Percentiles rank a stretch among this genome's conserved stretches.
Evolutionary conservation across 2,329 filamentous ascomycete species (phyloP).

Genomic region (Aspergillus phoenicis): DNA sequence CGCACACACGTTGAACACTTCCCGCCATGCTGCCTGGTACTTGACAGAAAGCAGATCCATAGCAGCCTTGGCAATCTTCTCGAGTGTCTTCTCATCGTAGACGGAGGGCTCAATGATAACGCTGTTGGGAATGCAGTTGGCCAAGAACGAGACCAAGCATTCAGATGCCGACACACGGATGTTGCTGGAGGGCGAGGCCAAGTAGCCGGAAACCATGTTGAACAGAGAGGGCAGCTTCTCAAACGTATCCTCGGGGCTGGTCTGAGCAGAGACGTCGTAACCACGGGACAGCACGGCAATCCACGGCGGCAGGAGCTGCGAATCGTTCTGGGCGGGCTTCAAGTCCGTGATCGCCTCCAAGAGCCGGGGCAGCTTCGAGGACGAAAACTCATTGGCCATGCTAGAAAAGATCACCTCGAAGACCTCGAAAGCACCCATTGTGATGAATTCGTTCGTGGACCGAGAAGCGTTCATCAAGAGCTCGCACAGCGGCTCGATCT

Average conservation of each 20-base stretch:
- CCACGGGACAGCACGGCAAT: conserved; percentile 92
- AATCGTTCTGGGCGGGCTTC: conserved; percentile 88
- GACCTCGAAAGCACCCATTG: conserved; percentile 93
- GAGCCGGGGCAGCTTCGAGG: conserved; percentile 83
- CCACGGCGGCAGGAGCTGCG: conserved; percentile 92
- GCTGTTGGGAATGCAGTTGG: conserved; percentile 81
- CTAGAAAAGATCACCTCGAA: conserved; percentile 96
- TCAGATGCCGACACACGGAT: conserved; percentile 94
- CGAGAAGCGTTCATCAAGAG: conserved; percentile 83
- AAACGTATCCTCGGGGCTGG: conserved; percentile 89
- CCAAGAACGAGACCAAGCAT: conserved; percentile 89
- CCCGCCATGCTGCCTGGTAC: conserved; percentile 91
- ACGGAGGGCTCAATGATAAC: conserved; percentile 86
- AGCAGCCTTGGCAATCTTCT: conserved; percentile 72
- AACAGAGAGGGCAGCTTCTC: conserved; percentile 86
- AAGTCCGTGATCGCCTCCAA: conserved; percentile 91
- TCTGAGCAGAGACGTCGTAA: conserved; percentile 88
- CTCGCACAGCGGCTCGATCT: conserved; percentile 90
- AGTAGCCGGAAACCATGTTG: conserved; percentile 74
- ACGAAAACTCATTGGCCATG: conserved; percentile 84
- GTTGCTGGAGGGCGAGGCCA: conserved; percentile 85
- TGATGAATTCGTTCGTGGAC: conserved; percentile 92
- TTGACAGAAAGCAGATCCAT: conserved; percentile 81
- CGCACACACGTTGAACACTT: conserved; percentile 85
- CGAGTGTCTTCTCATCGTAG: conserved; percentile 86